A percentile compares a stretch with the other conserved stretches of the same genome.
phyloP scores from a whole-genome alignment of 164 flowering plant species.

The Sextonia rubra region DNA sequence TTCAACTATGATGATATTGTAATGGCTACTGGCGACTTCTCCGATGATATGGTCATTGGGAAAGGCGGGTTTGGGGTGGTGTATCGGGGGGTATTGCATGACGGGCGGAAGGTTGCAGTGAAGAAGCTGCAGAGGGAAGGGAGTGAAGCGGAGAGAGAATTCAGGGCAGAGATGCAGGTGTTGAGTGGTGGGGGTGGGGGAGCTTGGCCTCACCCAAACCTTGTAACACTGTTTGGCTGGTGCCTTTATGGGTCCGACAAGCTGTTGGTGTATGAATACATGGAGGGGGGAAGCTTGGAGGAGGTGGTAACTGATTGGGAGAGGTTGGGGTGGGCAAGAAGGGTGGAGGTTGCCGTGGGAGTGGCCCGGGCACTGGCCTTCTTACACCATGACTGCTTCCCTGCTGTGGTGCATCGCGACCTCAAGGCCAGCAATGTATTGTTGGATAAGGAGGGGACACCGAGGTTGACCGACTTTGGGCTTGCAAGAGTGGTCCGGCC shows the following conservation, averaged over 20 bases:
- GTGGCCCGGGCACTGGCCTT: slow-evolving; percentile 74
- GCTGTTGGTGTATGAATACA: slow-evolving; percentile 74
- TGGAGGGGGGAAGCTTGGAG: slow-evolving; percentile 88
- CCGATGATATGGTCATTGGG: slow-evolving; percentile 62
- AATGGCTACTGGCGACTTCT: slow-evolving; percentile 62
- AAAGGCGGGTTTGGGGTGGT: slow-evolving; percentile 82
- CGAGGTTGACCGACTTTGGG: slow-evolving; percentile 80
- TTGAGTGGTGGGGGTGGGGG: slow-evolving; percentile 46
- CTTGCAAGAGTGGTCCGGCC: slow-evolving; percentile 67
- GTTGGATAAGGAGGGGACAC: slow-evolving; percentile 60
- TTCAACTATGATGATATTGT: slow-evolving; percentile 72
- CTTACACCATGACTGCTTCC: slow-evolving; percentile 84
- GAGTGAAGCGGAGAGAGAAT: slow-evolving; percentile 75
- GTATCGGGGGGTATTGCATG: slow-evolving; percentile 67
- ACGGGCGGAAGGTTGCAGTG: slow-evolving; percentile 76
- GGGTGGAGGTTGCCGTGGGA: slow-evolving; percentile 60
- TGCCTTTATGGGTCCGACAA: slow-evolving; percentile 72
- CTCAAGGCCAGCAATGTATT: slow-evolving; percentile 89
- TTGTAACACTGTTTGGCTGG: slow-evolving; percentile 84
- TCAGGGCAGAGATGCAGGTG: slow-evolving; percentile 83
- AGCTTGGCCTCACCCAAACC: slow-evolving; percentile 87
- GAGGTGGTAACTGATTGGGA: slow-evolving; percentile 49
- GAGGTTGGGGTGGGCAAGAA: slow-evolving; percentile 47
- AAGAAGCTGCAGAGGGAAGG: slow-evolving; percentile 85
- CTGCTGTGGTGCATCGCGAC: slow-evolving; percentile 78